Conservation (phyloP, 352 stramenopile genomes). For the Phytopythium vexans region DNA sequence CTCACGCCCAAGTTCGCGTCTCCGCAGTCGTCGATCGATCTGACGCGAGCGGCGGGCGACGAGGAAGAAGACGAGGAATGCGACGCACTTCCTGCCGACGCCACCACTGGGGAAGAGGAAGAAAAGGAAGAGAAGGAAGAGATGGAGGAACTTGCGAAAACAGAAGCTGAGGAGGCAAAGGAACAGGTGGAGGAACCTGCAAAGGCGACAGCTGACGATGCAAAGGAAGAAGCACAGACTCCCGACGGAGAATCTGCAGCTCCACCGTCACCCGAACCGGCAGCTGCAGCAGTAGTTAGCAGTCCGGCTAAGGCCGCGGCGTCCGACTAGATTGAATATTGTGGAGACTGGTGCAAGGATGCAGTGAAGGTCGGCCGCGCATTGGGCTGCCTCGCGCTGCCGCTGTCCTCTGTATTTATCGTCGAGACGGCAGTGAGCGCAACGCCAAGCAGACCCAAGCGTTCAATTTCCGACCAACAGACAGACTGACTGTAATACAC, state of each 20-base stretch:
- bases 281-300: too few relatives aligned
- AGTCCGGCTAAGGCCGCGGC: too few relatives aligned
- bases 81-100: background rate
- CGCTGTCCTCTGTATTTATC: too few relatives aligned
- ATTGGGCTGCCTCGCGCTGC: too few relatives aligned
- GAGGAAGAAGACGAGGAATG: slow-evolving; percentile 25
- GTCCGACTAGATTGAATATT: too few relatives aligned
- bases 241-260: too few relatives aligned
- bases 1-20: slow-evolving; percentile 11
- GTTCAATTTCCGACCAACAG: too few relatives aligned
- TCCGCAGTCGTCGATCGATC: slow-evolving; percentile 2
- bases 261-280: background rate
- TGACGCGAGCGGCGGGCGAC: background rate
- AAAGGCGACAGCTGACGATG: background rate
- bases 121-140: slow-evolving; percentile 35
- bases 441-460: too few relatives aligned
- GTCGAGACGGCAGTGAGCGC: too few relatives aligned
- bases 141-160: slow-evolving; percentile 7
- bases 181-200: slow-evolving; percentile 5
- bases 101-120: slow-evolving; percentile 2
- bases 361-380: too few relatives aligned
- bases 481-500: too few relatives aligned
- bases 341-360: too few relatives aligned
- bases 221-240: background rate
- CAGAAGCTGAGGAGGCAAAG: slow-evolving; percentile 1